Evolutionary conservation across 345 rosid species (phyloP), one percentile per base, ranked within the genome.

Genomic region (Pistacia integerrima): DNA sequence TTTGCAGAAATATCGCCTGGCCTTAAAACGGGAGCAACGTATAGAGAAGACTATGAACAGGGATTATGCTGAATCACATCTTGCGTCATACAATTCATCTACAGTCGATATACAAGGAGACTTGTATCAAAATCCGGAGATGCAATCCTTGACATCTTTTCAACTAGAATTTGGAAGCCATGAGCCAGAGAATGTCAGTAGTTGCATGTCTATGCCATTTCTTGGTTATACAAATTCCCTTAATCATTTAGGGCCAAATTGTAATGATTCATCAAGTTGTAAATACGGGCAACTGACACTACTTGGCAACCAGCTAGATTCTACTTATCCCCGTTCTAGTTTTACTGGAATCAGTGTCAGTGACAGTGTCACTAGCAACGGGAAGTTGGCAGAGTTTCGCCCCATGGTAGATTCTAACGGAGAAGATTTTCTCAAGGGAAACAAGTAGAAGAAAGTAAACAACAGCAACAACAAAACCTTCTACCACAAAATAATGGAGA

Each of bases 1-100:
- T 71, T 67, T 65, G 61, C 84, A 85, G 93, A 89, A 87, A 70
- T 79, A 81, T 69, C 82, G 80, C 3, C 82, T 75, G 8, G 68
- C 78, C 65, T 56, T 84, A 76, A 87, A 75, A 76, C 78, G 68
- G 36, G 55, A 78, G 11, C 80, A 67, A 77, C 84, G 72, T 49
- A 49, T 51, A 17, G 67, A 51, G 49, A 81, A 74, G 68, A 64
- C 35, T 64, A 22, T 58, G 73, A 17, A 61, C 36, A 11, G 30
- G 38, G 74, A 72, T 66, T 49, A 48, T 52, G 30, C 22, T 44
- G 11, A 25, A 20, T 22, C 41, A 41, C 65, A 60, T n/a, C 11
- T 18, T 18, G 60, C 56, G 6, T 54, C 48, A 17, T 30, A 55
- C 61, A 4, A 56, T 49, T 60, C 76, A 64, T 72, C 76, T 25